phyloP scores from a whole-genome alignment of 768 basidiomycete species.

The Collybia sp. region DNA sequence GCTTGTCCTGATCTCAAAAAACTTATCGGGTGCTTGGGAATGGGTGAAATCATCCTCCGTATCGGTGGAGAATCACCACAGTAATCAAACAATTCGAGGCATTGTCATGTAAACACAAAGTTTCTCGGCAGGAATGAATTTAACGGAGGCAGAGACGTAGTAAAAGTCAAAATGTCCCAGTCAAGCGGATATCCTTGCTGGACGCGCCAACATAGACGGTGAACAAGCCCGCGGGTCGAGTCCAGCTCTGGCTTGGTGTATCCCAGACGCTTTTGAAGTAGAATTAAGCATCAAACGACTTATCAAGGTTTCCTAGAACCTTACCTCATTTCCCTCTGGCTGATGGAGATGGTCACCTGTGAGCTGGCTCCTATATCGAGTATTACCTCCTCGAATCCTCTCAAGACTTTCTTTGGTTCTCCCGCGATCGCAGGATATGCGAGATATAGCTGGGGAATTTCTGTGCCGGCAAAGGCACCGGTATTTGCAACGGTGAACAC shows the following conservation, averaged over 20 bases:
- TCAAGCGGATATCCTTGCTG: constrained; percentile 40
- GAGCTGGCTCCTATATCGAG: constrained; percentile 31
- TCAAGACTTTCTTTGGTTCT: constrained; percentile 69
- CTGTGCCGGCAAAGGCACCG: constrained; percentile 57
- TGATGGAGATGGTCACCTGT: constrained; percentile 30
- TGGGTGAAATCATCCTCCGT: too few species aligned
- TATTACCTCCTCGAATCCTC: constrained; percentile 60
- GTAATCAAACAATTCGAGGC: too few species aligned
- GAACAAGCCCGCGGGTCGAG: constrained; percentile 46
- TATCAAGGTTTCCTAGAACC: constrained; percentile 4
- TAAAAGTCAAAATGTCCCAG: constrained; percentile 25
- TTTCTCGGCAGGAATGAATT: too few species aligned
- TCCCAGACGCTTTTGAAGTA: constrained; percentile 44
- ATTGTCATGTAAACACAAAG: too few species aligned
- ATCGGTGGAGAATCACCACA: too few species aligned
- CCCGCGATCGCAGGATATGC: constrained; percentile 57
- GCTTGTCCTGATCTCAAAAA: too few species aligned
- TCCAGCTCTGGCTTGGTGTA: constrained; percentile 43
- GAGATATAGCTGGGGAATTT: constrained; percentile 74
- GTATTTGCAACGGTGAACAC: constrained; percentile 63
- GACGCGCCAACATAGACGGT: constrained; percentile 50
- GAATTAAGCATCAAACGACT: background rate
- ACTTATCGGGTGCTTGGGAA: too few species aligned
- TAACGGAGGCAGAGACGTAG: background rate
- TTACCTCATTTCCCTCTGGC: constrained; percentile 41